A percentile compares a stretch with the other conserved stretches of the same genome.
Evolutionary conservation across 2,329 filamentous ascomycete species (phyloP).

Genomic region (Pseudopyrenochaeta lycopersici): DNA sequence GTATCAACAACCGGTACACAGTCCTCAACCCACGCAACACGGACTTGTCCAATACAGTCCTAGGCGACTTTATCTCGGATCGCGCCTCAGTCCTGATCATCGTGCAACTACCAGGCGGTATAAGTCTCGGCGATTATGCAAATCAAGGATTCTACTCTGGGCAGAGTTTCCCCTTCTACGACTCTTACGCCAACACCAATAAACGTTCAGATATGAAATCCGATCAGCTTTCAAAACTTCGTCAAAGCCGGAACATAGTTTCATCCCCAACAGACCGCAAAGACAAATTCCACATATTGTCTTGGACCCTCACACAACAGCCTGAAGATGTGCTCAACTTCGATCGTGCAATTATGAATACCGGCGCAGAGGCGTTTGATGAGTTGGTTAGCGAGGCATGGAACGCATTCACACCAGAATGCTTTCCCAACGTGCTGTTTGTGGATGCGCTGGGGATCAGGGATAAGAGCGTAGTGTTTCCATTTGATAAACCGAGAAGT

Average conservation of each 20-base stretch:
- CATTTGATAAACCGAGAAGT: constrained; percentile 34
- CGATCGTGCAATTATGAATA: constrained; percentile 46
- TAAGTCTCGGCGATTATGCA: constrained; percentile 40
- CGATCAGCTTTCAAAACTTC: constrained; percentile 51
- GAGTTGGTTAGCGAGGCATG: constrained; percentile 43
- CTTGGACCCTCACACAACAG: constrained; percentile 48
- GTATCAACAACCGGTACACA: constrained; percentile 53
- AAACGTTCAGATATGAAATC: constrained; percentile 39
- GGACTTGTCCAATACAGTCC: constrained; percentile 42
- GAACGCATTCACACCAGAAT: constrained; percentile 44
- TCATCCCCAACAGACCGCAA: constrained; percentile 29
- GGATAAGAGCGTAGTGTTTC: constrained; percentile 43
- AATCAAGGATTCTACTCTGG: constrained; percentile 47
- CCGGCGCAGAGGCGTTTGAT: constrained; percentile 40
- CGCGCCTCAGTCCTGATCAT: constrained; percentile 49
- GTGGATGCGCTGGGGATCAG: constrained; percentile 45
- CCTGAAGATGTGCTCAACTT: constrained; percentile 43
- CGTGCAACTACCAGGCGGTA: constrained; percentile 40
- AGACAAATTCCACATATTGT: constrained; percentile 47
- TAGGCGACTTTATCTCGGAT: constrained; percentile 50
- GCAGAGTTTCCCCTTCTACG: constrained; percentile 46
- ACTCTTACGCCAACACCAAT: constrained; percentile 49
- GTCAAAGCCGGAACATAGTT: constrained; percentile 39
- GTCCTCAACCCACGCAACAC: constrained; percentile 30
- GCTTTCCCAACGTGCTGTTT: constrained; percentile 48